Conservation (phyloP, 352 stramenopile genomes). For the Pythium scleroteichum region DNA sequence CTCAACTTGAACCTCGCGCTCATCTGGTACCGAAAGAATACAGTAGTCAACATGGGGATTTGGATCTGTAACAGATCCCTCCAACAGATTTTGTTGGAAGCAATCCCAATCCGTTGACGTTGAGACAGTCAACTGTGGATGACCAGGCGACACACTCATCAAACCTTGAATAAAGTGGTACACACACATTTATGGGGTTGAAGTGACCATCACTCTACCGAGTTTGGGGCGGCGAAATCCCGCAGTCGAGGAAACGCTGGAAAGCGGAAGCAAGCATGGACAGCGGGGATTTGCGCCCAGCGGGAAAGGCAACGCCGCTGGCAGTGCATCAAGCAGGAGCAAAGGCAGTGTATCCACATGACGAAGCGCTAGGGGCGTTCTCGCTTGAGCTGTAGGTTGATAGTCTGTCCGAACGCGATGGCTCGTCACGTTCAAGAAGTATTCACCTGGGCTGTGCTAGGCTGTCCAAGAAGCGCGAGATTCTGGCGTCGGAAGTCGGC, state of each 20-base stretch:
- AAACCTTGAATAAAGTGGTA: neutral
- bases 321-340: neutral
- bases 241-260: neutral
- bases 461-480: conserved; percentile 48
- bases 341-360: neutral
- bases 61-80: too few species aligned
- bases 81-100: too few species aligned
- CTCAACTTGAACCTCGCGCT: too few species aligned
- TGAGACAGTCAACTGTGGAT: neutral
- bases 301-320: neutral
- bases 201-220: conserved; percentile 24
- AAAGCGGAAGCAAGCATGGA: neutral
- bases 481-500: conserved; percentile 33
- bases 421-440: too few species aligned
- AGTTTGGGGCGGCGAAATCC: conserved; percentile 10
- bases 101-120: too few species aligned
- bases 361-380: conserved; percentile 2
- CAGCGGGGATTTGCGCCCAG: neutral
- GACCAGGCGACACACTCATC: neutral
- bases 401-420: too few species aligned
- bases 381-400: conserved; percentile 12
- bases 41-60: too few species aligned
- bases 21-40: too few species aligned
- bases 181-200: conserved; percentile 9
- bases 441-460: conserved; percentile 11